Percentiles rank a stretch among this genome's conserved stretches.
phyloP scores from a whole-genome alignment of 2,329 filamentous ascomycete species.

The Scedosporium apiospermum region DNA sequence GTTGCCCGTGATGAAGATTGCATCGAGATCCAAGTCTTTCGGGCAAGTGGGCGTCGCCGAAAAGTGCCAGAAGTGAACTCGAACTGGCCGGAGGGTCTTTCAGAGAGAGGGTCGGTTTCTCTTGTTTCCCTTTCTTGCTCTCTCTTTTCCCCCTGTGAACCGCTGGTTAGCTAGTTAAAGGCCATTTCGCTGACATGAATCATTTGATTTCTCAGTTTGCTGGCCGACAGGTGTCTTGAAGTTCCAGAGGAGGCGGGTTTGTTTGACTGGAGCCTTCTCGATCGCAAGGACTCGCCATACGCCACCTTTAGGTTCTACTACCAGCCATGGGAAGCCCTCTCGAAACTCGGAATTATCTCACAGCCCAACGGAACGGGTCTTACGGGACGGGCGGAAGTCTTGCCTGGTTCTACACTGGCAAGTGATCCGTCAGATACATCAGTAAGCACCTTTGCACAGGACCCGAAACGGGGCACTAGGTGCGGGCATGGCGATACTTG shows the following conservation, averaged over 20 bases:
- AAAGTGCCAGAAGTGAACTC: neutral
- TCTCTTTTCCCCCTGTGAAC: no score
- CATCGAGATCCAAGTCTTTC: slow-evolving; percentile 43
- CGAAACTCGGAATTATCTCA: slow-evolving; percentile 37
- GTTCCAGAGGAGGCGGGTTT: slow-evolving; percentile 38
- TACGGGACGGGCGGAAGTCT: neutral
- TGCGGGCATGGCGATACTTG: no score
- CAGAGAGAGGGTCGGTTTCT: no score
- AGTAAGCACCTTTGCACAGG: no score
- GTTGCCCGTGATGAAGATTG: slow-evolving; percentile 38
- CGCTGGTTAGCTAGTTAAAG: no score
- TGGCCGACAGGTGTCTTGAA: slow-evolving; percentile 43
- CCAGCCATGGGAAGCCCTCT: slow-evolving; percentile 39
- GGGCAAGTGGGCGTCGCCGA: slow-evolving; percentile 33
- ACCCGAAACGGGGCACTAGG: no score
- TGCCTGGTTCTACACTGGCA: neutral
- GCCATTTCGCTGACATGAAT: no score
- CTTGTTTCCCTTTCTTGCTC: no score
- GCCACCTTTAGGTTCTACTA: slow-evolving; percentile 48
- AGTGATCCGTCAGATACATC: no score
- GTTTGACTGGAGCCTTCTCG: slow-evolving; percentile 42
- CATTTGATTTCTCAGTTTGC: slow-evolving; percentile 27
- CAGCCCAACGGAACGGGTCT: slow-evolving; percentile 7
- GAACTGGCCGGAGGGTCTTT: neutral
- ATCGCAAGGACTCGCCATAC: slow-evolving; percentile 41